Conservation (phyloP, 306 rosid genomes). For the Lagenaria siceraria region DNA sequence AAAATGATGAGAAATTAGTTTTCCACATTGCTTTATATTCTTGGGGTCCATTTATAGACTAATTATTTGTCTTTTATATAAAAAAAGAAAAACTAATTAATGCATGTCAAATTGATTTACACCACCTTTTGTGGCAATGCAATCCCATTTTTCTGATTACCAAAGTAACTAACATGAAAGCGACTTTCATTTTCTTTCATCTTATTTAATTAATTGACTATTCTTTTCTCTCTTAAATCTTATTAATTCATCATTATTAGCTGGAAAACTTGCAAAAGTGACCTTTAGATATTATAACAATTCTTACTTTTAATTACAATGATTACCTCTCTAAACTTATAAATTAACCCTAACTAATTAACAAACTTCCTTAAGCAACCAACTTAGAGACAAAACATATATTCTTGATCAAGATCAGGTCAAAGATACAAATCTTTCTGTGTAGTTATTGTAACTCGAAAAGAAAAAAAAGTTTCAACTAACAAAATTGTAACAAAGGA, state of each 20-base stretch:
- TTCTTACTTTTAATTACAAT: no score
- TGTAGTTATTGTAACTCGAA: no score
- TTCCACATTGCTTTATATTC: not conserved
- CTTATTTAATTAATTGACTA: not conserved
- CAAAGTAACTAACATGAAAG: constrained; percentile 8
- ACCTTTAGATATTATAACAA: not conserved
- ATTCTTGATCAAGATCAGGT: no score
- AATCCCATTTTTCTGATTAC: not conserved
- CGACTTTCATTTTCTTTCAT: not conserved
- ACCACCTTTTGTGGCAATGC: not conserved
- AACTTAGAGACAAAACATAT: no score
- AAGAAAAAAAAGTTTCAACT: no score
- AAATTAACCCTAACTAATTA: no score
- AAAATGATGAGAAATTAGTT: not conserved
- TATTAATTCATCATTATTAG: not conserved
- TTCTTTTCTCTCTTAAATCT: not conserved
- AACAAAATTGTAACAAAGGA: no score
- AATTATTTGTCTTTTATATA: not conserved
- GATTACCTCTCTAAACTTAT: not conserved
- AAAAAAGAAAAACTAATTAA: not conserved
- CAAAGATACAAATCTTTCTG: no score
- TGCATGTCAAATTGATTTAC: constrained; percentile 3
- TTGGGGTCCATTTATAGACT: not conserved
- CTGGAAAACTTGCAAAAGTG: not conserved
- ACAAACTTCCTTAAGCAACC: no score